These are phyloP conservation scores for Nelumbo lutea DNA, from an alignment of 164 flowering plant genomes.

Conservation along the genomic window DNA sequence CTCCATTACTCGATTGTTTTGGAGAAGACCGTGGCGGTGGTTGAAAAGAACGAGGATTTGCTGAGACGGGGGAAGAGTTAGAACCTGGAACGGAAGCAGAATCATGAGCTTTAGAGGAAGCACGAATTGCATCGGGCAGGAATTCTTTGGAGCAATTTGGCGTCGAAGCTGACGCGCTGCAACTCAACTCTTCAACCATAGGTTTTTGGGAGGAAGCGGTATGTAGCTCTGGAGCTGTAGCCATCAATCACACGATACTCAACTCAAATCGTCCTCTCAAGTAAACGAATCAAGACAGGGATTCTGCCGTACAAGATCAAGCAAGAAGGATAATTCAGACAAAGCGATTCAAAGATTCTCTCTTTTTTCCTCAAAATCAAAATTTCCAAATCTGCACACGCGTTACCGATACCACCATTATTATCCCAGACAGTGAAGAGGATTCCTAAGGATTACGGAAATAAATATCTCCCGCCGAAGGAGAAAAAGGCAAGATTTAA, in stretches of 20 bases:
- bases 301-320: not conserved
- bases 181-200: slow-evolving; percentile 12
- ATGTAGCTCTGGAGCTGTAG: slow-evolving; percentile 13
- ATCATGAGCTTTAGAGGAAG: slow-evolving; percentile 24
- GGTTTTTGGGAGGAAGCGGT: slow-evolving; percentile 3
- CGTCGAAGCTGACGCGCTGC: slow-evolving; percentile 13
- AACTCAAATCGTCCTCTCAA: slow-evolving; percentile 6
- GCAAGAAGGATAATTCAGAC: slow-evolving; percentile 4
- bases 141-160: slow-evolving; percentile 28
- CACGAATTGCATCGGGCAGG: slow-evolving; percentile 23
- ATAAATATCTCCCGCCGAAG: not conserved
- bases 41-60: slow-evolving; percentile 22
- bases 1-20: slow-evolving; percentile 23
- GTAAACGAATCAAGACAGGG: not conserved
- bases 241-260: slow-evolving; percentile 16
- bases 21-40: slow-evolving; percentile 17
- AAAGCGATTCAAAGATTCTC: not conserved
- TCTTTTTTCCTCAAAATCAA: slow-evolving; percentile 4
- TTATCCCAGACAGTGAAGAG: slow-evolving; percentile 3
- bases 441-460: slow-evolving; percentile 14
- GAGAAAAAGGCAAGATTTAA: slow-evolving; percentile 3
- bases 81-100: slow-evolving; percentile 14
- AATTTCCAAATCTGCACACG: slow-evolving; percentile 9
- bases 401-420: not conserved
- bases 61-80: slow-evolving; percentile 2